Percentiles rank a stretch among this genome's conserved stretches.
Conservation (phyloP, 2,329 filamentous ascomycete genomes). For the Aureobasidium melanogenum region DNA sequence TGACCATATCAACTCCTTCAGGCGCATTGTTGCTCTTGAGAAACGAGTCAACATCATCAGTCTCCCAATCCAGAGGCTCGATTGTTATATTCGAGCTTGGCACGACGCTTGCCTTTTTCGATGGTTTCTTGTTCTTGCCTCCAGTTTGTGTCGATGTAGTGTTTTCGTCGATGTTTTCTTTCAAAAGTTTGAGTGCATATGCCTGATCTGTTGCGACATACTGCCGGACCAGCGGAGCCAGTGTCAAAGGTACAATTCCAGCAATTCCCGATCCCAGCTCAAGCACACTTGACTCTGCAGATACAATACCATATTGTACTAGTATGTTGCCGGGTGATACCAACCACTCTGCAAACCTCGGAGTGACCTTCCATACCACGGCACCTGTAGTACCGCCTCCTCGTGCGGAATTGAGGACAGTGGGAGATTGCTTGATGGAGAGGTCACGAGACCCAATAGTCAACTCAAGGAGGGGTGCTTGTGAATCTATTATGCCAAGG, state of each 20-base stretch:
- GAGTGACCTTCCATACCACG: conserved; percentile 85
- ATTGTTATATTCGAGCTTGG: conserved; percentile 5
- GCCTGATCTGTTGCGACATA: conserved; percentile 83
- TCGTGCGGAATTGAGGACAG: conserved; percentile 67
- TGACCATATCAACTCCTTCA: conserved; percentile 42
- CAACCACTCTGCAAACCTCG: conserved; percentile 74
- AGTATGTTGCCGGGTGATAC: conserved; percentile 55
- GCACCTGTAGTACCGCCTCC: conserved; percentile 66
- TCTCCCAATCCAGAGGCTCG: conserved; percentile 70
- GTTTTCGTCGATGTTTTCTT: conserved; percentile 65
- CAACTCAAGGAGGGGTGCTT: conserved; percentile 51
- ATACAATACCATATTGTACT: conserved; percentile 46
- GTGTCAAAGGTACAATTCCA: conserved; percentile 62
- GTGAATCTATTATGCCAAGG: conserved; percentile 76
- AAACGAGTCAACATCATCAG: conserved; percentile 35
- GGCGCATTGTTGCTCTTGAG: conserved; percentile 41
- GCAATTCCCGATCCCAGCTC: conserved; percentile 88
- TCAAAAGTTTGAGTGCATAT: conserved; percentile 71
- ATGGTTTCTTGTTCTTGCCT: not conserved
- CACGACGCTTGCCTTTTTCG: not conserved
- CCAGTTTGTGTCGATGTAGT: not conserved
- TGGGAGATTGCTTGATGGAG: conserved; percentile 73
- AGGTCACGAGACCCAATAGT: conserved; percentile 62
- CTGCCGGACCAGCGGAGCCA: conserved; percentile 51
- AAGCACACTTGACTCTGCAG: conserved; percentile 50